These are phyloP conservation scores for Lepiota brunneoincarnata DNA, from an alignment of 768 basidiomycete species.

Conservation along the genomic window DNA sequence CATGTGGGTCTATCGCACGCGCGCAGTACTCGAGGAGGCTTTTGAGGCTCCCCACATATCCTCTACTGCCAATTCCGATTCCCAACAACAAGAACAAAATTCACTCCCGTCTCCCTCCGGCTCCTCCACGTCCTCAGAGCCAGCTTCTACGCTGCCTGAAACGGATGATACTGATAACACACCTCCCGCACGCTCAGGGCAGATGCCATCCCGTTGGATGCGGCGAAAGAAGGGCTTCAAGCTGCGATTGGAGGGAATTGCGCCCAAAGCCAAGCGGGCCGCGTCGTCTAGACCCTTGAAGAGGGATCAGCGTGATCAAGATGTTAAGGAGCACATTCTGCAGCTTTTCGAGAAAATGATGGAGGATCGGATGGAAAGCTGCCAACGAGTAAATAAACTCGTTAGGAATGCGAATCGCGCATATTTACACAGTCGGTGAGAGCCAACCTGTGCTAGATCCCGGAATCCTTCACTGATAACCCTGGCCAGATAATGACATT, in stretches of 20 bases:
- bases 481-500: neutral
- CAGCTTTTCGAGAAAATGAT: constrained; percentile 71
- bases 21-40: constrained; percentile 52
- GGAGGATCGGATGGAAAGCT: constrained; percentile 75
- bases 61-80: neutral
- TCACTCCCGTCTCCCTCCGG: constrained; percentile 4
- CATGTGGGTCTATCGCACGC: constrained; percentile 68
- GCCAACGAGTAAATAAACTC: constrained; percentile 60
- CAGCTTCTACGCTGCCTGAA: neutral
- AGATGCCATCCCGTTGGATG: constrained; percentile 40
- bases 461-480: constrained; percentile 2
- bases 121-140: neutral
- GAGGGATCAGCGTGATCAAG: constrained; percentile 14
- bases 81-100: neutral
- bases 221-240: constrained; percentile 61
- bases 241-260: constrained; percentile 35
- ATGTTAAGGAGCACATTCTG: constrained; percentile 46
- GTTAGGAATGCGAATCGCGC: constrained; percentile 43
- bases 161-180: neutral
- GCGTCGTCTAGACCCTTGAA: constrained; percentile 18
- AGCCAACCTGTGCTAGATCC: neutral
- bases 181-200: constrained; percentile 5
- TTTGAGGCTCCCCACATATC: constrained; percentile 20
- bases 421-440: constrained; percentile 25
- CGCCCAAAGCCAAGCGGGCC: constrained; percentile 18